These are phyloP conservation scores for Candida parachauliodes DNA, from an alignment of 805 yeast genomes.

Conservation along the genomic window DNA sequence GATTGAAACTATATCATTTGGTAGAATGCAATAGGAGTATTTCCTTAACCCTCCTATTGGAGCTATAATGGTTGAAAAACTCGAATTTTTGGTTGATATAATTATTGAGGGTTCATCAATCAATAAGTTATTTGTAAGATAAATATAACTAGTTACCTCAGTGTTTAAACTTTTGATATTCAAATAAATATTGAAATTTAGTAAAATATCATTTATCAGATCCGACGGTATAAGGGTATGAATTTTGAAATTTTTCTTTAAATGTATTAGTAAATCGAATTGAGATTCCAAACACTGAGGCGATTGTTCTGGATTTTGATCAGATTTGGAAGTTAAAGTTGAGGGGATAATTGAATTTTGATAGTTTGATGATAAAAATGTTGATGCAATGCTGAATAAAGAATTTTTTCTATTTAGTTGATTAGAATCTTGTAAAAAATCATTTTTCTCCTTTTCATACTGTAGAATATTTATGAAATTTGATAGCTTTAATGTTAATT, in stretches of 20 bases:
- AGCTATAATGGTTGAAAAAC: conserved; percentile 29
- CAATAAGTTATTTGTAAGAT: conserved; percentile 17
- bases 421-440: background rate
- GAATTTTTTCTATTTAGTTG: conserved; percentile 8
- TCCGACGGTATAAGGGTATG: conserved; percentile 33
- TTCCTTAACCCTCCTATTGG: conserved; percentile 41
- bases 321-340: background rate
- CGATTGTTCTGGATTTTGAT: conserved; percentile 10
- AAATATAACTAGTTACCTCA: conserved; percentile 20
- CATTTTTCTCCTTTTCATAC: conserved; percentile 11
- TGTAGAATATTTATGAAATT: conserved; percentile 17
- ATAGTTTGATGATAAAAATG: conserved; percentile 8
- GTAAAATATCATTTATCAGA: conserved; percentile 27
- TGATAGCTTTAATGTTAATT: conserved; percentile 59
- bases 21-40: conserved; percentile 34
- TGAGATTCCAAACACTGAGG: conserved; percentile 14
- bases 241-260: conserved; percentile 37
- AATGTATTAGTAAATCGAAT: conserved; percentile 29
- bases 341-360: conserved; percentile 9
- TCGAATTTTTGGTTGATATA: conserved; percentile 22
- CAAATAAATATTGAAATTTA: conserved; percentile 33
- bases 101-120: conserved; percentile 27
- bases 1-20: conserved; percentile 24
- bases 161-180: conserved; percentile 20
- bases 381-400: conserved; percentile 10